Evolutionary conservation across 2,329 filamentous ascomycete genomes (phyloP), one percentile per base, ranked within the genome.

Genomic region (Aspergillus puulaauensis): DNA sequence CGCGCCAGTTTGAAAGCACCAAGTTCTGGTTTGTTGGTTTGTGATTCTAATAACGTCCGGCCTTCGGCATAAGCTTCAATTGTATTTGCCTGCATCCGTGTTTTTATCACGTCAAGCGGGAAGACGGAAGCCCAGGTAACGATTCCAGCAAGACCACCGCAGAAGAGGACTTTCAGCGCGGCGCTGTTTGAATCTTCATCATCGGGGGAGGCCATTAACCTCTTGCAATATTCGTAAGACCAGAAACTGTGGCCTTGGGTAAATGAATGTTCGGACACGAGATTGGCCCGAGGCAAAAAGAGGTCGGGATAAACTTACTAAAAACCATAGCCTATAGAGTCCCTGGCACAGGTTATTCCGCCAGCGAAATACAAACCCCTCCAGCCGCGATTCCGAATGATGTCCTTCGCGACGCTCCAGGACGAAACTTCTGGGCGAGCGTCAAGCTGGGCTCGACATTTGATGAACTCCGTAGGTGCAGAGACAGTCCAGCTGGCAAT

Each of bases 321-420:
- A 74, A 97, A 97, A 0, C 93, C 93, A 75, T 97, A 98, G n/a
- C 93, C 93, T 55, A 97, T 84, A 57, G 89, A 88, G 75, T 98
- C 93, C 50, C 93, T 83, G 41, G 93, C 71, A 53, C 89, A 90
- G 0, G 93, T 98, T 15, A 97, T 86, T 0, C 78, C 80, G 19
- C 93, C 93, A 19, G 92, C 93, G 61, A 87, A 83, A 70, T 96
- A 97, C 21, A 97, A 75, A 0, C 92, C 93, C 40, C 82, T 80
- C 3, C 91, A 56, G 0, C 88, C 80, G 4, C 88, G 85, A 1
- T 72, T 76, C 37, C 74, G 79, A 67, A 86, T 78, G 24, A 91
- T 84, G 21, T 85, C 79, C 52, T 81, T 83, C 2, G 86, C 81
- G 54, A 95, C 86, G 4, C 72, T 73, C 83, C 83, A 88, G 59